Evolutionary conservation across 148 eudicot species (phyloP).

Genomic region (Rhododendron kiyosumense): DNA sequence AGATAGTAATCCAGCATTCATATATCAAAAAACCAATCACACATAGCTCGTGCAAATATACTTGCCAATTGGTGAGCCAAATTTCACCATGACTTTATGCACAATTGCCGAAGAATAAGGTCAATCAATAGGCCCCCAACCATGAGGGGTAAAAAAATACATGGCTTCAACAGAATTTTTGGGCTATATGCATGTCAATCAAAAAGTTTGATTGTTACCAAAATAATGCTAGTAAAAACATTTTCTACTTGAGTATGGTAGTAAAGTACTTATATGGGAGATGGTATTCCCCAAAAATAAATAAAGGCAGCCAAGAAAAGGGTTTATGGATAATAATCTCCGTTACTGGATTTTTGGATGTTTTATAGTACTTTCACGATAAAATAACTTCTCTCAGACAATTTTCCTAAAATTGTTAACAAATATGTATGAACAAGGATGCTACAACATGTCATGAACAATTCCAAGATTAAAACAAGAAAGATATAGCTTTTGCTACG

Average conservation of each 20-base stretch:
- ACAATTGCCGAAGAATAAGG: not conserved
- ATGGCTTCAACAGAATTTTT: not conserved
- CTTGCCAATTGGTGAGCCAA: not conserved
- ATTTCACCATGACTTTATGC: not conserved
- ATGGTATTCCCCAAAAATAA: not conserved
- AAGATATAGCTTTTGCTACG: slow-evolving; percentile 24
- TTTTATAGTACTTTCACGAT: not conserved
- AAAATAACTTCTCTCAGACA: not conserved
- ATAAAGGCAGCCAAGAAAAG: not conserved
- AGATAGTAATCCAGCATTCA: not conserved
- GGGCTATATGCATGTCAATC: not conserved
- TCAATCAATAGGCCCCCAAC: not conserved
- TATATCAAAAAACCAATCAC: not conserved
- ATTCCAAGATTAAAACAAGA: not conserved
- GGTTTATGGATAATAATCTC: not conserved
- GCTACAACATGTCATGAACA: not conserved
- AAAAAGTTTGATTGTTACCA: not conserved
- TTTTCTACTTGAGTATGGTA: not conserved
- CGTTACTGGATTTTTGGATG: not conserved
- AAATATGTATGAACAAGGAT: not conserved
- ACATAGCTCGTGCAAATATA: not conserved
- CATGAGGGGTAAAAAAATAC: not conserved
- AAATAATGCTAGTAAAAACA: not conserved
- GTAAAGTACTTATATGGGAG: not conserved
- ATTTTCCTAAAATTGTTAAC: not conserved